phyloP scores from a whole-genome alignment of 345 rosid genomes.

The Eucalyptus fibrosa region DNA sequence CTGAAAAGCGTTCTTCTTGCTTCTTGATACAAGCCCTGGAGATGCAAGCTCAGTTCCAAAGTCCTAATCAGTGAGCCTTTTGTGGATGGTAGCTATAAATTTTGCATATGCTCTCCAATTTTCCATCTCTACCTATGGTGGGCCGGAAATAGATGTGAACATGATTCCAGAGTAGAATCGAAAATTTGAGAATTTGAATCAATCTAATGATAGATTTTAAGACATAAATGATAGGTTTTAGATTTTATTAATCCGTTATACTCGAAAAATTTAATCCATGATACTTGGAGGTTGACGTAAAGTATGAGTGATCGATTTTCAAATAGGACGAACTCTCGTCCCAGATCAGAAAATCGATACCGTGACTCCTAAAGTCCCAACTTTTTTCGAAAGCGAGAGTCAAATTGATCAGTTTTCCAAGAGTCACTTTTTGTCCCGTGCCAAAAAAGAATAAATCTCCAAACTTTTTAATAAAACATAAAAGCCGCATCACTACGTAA shows the following conservation, averaged over 20 bases:
- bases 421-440: background rate
- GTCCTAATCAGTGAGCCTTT: no score
- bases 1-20: no score
- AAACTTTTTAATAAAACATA: background rate
- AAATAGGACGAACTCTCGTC: fast-evolving
- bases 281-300: background rate
- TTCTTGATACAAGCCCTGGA: no score
- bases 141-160: no score
- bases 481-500: background rate
- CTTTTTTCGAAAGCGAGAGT: background rate
- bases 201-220: no score
- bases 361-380: fast-evolving
- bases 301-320: background rate
- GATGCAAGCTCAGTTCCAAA: no score
- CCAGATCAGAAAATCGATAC: fast-evolving
- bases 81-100: no score
- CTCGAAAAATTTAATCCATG: fast-evolving
- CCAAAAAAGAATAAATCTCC: background rate
- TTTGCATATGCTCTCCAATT: no score
- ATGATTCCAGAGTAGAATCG: fast-evolving
- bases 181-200: no score
- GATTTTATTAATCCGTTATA: no score
- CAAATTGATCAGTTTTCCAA: fast-evolving
- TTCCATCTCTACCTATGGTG: no score
- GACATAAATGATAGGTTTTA: fast-evolving